Percentiles rank a stretch among this genome's conserved stretches.
Evolutionary conservation across 306 rosid species (phyloP).

Genomic region (cucumber (Cucumis sativus)): DNA sequence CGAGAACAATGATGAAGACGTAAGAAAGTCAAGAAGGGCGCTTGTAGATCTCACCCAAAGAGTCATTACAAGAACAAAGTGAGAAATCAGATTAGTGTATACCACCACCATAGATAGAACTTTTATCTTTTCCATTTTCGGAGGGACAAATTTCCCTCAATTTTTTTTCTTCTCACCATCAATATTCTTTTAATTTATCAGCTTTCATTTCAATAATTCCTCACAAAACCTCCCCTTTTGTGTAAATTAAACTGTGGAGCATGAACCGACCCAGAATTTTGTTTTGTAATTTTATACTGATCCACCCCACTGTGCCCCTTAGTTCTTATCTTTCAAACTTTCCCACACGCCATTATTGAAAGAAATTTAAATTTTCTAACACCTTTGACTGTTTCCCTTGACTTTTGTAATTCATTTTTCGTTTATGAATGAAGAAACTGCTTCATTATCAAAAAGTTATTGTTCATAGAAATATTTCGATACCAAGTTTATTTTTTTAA

Average conservation of each 20-base stretch:
- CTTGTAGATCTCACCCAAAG: conserved; percentile 68
- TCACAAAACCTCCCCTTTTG: not conserved
- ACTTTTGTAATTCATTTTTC: not conserved
- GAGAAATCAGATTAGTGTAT: conserved; percentile 10
- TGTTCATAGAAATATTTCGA: not conserved
- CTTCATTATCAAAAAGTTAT: not conserved
- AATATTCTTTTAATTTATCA: not conserved
- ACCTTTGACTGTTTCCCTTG: not conserved
- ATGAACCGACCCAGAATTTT: not conserved
- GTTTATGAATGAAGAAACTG: not conserved
- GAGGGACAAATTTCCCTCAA: conserved; percentile 4
- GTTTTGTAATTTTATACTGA: not conserved
- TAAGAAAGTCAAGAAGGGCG: conserved; percentile 70
- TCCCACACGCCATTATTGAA: not conserved
- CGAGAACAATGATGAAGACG: conserved; percentile 49
- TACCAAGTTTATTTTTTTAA: too few relatives aligned
- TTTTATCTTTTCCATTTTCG: not conserved
- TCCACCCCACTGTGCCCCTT: not conserved
- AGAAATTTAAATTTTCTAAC: too few relatives aligned
- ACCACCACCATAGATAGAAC: not conserved
- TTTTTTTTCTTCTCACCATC: not conserved
- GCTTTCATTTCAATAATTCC: conserved; percentile 1
- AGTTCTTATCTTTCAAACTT: not conserved
- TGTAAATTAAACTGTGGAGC: conserved; percentile 4
- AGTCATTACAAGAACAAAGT: conserved; percentile 78